Evolutionary conservation across 352 stramenopile genomes (phyloP).

Genomic region (Globisporangium echinulatum): DNA sequence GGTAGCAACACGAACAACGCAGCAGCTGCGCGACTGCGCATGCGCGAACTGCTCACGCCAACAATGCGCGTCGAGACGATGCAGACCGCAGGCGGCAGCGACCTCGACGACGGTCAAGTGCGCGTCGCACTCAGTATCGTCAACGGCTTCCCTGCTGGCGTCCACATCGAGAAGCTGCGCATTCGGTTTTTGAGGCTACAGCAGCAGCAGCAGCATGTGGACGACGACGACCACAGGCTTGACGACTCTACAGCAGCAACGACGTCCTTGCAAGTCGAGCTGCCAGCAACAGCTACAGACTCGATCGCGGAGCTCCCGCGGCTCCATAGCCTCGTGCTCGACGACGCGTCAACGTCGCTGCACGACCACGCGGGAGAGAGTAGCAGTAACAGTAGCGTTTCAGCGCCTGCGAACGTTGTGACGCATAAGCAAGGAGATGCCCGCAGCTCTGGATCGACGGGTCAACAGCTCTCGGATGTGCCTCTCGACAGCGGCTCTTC

Average conservation of each 20-base stretch:
- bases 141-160: constrained; percentile 52
- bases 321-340: constrained; percentile 16
- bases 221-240: background rate
- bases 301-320: constrained; percentile 2
- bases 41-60: constrained; percentile 51
- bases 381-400: background rate
- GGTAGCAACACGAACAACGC: constrained; percentile 4
- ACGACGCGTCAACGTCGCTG: constrained; percentile 1
- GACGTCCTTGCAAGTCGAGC: background rate
- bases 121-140: constrained; percentile 43
- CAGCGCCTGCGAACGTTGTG: no score
- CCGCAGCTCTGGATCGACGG: no score
- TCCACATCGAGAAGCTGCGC: constrained; percentile 49
- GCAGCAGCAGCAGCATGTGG: background rate
- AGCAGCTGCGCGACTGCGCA: constrained; percentile 25
- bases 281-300: no score
- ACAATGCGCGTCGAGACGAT: constrained; percentile 48
- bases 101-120: constrained; percentile 49
- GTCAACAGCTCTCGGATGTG: no score
- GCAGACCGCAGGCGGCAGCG: constrained; percentile 24
- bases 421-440: no score
- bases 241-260: background rate
- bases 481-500: no score
- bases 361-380: no score
- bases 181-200: constrained; percentile 27